Percentiles rank a stretch among this genome's conserved stretches.
These are phyloP conservation scores for Termitomyces sp. DNA, from an alignment of 768 basidiomycete genomes.

Conservation along the genomic window DNA sequence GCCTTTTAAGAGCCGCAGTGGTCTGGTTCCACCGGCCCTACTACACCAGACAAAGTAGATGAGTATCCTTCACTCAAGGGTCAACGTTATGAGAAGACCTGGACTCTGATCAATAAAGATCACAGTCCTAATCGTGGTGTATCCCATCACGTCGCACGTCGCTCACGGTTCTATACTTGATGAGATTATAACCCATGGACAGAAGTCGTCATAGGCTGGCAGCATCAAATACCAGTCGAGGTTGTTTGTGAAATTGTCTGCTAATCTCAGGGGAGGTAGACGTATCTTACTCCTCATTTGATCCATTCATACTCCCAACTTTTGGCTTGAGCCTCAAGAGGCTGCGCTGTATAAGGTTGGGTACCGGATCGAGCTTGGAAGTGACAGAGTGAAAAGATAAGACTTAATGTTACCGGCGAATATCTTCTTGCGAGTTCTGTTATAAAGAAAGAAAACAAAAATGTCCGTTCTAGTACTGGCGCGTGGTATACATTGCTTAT, in stretches of 20 bases:
- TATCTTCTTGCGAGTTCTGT: background rate
- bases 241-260: background rate
- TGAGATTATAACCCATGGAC: background rate
- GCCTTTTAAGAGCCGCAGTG: too few relatives aligned
- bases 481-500: conserved; percentile 24
- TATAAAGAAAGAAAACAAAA: background rate
- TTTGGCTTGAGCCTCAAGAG: background rate
- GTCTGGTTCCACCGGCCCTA: too few relatives aligned
- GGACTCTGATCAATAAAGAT: background rate
- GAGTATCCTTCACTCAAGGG: background rate
- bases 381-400: background rate
- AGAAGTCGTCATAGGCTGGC: background rate
- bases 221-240: background rate
- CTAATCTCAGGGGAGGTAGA: background rate
- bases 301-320: background rate
- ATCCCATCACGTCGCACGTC: background rate
- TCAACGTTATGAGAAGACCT: background rate
- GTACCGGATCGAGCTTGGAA: background rate
- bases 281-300: background rate
- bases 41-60: too few relatives aligned
- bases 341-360: too few relatives aligned
- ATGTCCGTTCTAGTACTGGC: conserved; percentile 6
- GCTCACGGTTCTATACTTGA: background rate
- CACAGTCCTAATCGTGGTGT: background rate
- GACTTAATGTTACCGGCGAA: background rate